A percentile compares a stretch with the other conserved stretches of the same genome.
Evolutionary conservation across 192 early-diverging fungal genomes (phyloP).

Genomic region (Entomortierella lignicola): DNA sequence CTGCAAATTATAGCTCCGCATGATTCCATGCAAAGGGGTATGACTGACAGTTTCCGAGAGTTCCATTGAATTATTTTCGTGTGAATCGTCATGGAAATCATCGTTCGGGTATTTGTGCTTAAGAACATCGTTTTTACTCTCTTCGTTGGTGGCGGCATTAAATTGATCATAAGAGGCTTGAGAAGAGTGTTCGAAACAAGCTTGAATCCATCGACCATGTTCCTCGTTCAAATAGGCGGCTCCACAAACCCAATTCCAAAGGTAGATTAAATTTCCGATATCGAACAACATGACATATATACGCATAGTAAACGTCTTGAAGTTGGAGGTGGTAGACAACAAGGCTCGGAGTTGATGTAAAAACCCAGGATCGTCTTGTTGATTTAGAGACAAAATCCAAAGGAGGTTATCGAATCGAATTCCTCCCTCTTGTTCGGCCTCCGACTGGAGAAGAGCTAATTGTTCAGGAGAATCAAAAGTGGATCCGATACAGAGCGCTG

Average conservation of each 20-base stretch:
- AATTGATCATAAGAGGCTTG: not conserved
- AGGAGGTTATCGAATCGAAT: not conserved
- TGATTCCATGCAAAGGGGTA: not conserved
- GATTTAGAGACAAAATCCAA: slow-evolving; percentile 4
- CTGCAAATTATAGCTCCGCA: slow-evolving; percentile 6
- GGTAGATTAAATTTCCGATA: not conserved
- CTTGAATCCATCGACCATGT: slow-evolving; percentile 26
- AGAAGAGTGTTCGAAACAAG: slow-evolving; percentile 10
- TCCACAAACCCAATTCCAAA: slow-evolving; percentile 12
- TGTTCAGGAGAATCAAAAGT: slow-evolving; percentile 12
- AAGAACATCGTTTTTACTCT: not conserved
- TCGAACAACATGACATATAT: slow-evolving; percentile 20
- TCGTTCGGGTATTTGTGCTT: not conserved
- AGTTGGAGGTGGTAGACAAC: not conserved
- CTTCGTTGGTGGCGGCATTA: not conserved
- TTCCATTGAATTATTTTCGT: not conserved
- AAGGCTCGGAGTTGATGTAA: slow-evolving; percentile 5
- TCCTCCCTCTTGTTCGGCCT: slow-evolving; percentile 8
- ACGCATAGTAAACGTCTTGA: slow-evolving; percentile 13
- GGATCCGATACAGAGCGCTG: slow-evolving; percentile 3
- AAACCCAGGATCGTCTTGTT: slow-evolving; percentile 6
- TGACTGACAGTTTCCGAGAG: not conserved
- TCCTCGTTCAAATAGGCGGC: slow-evolving; percentile 20
- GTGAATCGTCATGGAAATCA: not conserved
- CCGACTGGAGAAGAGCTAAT: not conserved